phyloP scores from a whole-genome alignment of 768 basidiomycete genomes.

The Suillus ampliporus region DNA sequence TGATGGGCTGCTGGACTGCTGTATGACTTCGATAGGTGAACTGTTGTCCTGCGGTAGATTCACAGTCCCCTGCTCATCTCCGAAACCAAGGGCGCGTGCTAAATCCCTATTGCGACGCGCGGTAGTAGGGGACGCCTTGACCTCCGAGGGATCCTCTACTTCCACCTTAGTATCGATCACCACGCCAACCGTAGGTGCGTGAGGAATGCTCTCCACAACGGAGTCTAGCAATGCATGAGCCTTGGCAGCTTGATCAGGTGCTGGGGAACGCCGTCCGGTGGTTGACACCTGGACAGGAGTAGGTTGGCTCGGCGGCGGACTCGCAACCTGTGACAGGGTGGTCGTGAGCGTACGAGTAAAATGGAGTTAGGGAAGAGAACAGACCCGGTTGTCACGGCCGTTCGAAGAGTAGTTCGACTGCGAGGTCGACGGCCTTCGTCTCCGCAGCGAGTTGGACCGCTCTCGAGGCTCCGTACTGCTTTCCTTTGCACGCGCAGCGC shows the following conservation, averaged over 20 bases:
- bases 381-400: slow-evolving; percentile 51
- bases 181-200: slow-evolving; percentile 33
- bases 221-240: slow-evolving; percentile 73
- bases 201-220: slow-evolving; percentile 58
- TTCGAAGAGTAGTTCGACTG: slow-evolving; percentile 74
- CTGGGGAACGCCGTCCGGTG: slow-evolving; percentile 36
- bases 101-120: slow-evolving; percentile 74
- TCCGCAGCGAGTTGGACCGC: slow-evolving; percentile 72
- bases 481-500: slow-evolving; percentile 61
- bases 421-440: slow-evolving; percentile 81
- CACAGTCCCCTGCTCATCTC: slow-evolving; percentile 42
- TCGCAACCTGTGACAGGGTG: slow-evolving; percentile 52
- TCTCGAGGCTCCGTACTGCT: slow-evolving; percentile 61
- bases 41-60: slow-evolving; percentile 20
- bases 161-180: slow-evolving; percentile 31
- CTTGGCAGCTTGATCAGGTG: slow-evolving; percentile 58
- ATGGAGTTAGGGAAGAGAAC: slow-evolving; percentile 18
- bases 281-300: slow-evolving; percentile 40
- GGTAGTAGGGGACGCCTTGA: slow-evolving; percentile 46
- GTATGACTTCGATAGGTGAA: slow-evolving; percentile 19
- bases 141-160: slow-evolving; percentile 38
- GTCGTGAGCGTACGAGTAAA: slow-evolving; percentile 2
- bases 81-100: slow-evolving; percentile 75
- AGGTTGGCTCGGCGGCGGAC: slow-evolving; percentile 55
- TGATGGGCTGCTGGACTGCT: slow-evolving; percentile 19